Evolutionary conservation across 805 yeast genomes (phyloP).

Genomic region (Candida khao-thaluensis): DNA sequence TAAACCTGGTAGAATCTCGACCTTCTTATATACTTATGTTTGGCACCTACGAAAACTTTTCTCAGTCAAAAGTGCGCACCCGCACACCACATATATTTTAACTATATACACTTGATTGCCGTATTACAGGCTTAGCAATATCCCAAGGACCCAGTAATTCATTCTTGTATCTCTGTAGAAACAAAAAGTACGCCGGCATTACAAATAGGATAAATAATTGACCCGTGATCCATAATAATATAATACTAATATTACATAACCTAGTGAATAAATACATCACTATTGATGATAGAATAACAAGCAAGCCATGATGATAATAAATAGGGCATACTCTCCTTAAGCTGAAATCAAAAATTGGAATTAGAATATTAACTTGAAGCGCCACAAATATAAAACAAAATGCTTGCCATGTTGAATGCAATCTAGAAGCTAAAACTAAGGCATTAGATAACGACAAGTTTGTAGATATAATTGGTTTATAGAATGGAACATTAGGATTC

Average conservation of each 20-base stretch:
- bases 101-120: constrained; percentile 1
- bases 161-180: constrained; percentile 74
- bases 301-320: constrained; percentile 18
- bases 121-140: constrained; percentile 61
- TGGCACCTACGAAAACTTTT: background rate
- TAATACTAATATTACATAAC: constrained; percentile 24
- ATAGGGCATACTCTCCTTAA: constrained; percentile 38
- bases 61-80: background rate
- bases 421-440: constrained; percentile 86
- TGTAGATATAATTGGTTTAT: constrained; percentile 65
- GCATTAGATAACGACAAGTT: constrained; percentile 84
- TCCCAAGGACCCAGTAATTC: constrained; percentile 95
- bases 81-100: too few species aligned
- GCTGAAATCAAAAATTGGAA: constrained; percentile 69
- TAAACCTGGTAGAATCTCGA: background rate
- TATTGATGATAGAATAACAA: constrained; percentile 22
- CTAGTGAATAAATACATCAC: constrained; percentile 27
- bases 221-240: constrained; percentile 50
- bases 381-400: constrained; percentile 79
- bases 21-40: background rate
- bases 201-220: constrained; percentile 50
- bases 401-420: constrained; percentile 69
- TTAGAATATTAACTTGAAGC: constrained; percentile 65
- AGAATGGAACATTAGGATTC: constrained; percentile 31
- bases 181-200: constrained; percentile 69